Evolutionary conservation across 495 filamentous ascomycete genomes (phyloP), one percentile per base, ranked within the genome.

Genomic region (Margaritispora aquatica): DNA sequence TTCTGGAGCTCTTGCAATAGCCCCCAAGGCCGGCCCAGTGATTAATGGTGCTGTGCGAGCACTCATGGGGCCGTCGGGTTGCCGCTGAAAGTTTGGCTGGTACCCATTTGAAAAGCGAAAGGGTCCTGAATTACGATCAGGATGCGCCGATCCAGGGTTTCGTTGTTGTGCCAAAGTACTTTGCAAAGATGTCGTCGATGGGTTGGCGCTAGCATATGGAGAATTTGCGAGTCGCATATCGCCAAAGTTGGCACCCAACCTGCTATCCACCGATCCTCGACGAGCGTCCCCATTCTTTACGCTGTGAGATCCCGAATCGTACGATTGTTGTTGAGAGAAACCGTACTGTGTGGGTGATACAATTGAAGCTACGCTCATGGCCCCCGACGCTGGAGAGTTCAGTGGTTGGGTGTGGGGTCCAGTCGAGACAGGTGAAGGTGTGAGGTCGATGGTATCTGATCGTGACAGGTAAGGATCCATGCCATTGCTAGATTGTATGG

Each of bases 221-320:
- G 88, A 86, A 17, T 74, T 72, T 36, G 85, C 85, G 61, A 92
- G 79, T 21, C 83, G 78, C 67, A 92, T 75, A 26, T 88, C 84
- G 50, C 78, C 79, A 53, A 92, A 87, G 21, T 81, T 82, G 63
- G 84, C 81, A 60, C 88, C 88, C 65, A 92, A 79, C 58, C 87
- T 80, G 65, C 87, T 89, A 63, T 90, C 88, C n/a, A 91, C 79
- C 58, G 87, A 90, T 71, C 87, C 88, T 50, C 88, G 82, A 50
- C 88, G 81, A 44, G 88, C 89, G 17, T 69, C 62, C 0, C 54
- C 57, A 50, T 61, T 65, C 15, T 49, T 47, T 11, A 54, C 47
- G 5, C 48, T 34, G 34, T 54, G 52, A 21, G 52, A 27, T 19
- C 53, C 60, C 13, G 51, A 36, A 31, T 57, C 46, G 20, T 51